phyloP scores from a whole-genome alignment of 2,329 filamentous ascomycete genomes.

The Xylariaceae sp. region DNA sequence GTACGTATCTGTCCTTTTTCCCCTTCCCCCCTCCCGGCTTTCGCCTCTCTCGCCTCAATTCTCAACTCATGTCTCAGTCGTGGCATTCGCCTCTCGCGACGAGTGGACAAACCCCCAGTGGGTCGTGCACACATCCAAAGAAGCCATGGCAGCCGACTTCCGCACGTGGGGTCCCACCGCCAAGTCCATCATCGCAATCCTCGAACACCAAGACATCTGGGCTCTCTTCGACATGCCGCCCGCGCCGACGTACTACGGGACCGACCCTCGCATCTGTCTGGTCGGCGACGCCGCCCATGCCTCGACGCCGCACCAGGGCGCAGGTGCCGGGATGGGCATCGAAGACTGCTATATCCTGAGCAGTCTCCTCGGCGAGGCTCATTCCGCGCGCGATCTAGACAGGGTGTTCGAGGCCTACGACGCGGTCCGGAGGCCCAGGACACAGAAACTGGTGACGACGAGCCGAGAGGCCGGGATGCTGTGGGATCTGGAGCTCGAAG shows the following conservation, averaged over 20 bases:
- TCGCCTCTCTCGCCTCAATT: neutral
- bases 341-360: constrained; percentile 41
- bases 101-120: constrained; percentile 24
- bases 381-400: constrained; percentile 31
- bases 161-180: constrained; percentile 21
- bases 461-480: constrained; percentile 41
- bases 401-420: constrained; percentile 49
- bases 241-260: constrained; percentile 37
- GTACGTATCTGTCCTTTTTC: constrained; percentile 12
- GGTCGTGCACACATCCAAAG: constrained; percentile 23
- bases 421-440: constrained; percentile 41
- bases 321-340: constrained; percentile 53
- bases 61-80: constrained; percentile 16
- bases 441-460: constrained; percentile 45
- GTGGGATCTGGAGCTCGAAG: constrained; percentile 40
- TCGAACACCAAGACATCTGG: constrained; percentile 42
- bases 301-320: constrained; percentile 54
- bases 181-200: constrained; percentile 18
- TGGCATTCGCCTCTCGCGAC: constrained; percentile 25
- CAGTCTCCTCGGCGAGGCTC: constrained; percentile 41
- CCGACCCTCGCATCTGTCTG: constrained; percentile 37
- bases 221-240: constrained; percentile 41
- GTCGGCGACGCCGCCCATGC: constrained; percentile 60
- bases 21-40: neutral
- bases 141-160: constrained; percentile 25